These are phyloP conservation scores for Myxozyma neglecta DNA, from an alignment of 805 yeast genomes.

Conservation along the genomic window DNA sequence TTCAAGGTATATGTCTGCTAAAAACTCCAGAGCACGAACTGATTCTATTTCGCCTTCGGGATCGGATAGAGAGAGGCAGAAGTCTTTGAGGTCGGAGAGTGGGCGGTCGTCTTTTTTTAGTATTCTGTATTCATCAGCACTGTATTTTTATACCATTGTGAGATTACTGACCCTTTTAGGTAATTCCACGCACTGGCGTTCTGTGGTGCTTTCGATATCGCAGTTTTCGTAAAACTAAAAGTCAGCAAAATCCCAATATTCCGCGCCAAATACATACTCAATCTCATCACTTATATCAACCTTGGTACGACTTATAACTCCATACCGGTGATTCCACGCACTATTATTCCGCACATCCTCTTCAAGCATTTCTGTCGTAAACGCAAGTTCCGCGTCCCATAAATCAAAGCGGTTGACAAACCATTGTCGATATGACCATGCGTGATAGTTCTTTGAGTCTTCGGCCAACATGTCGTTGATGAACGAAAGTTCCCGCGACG, in stretches of 20 bases:
- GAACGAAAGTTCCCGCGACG: slow-evolving; percentile 63
- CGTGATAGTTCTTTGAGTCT: slow-evolving; percentile 91
- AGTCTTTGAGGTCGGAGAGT: slow-evolving; percentile 46
- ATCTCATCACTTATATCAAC: slow-evolving; percentile 48
- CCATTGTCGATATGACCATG: slow-evolving; percentile 94
- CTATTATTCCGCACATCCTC: slow-evolving; percentile 83
- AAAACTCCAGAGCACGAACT: slow-evolving; percentile 62
- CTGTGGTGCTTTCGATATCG: slow-evolving; percentile 66
- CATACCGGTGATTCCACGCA: slow-evolving; percentile 88
- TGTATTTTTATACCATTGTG: no score
- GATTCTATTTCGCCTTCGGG: slow-evolving; percentile 42
- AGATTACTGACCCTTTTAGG: slow-evolving; percentile 49
- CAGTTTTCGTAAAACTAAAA: slow-evolving; percentile 40
- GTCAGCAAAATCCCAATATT: background rate
- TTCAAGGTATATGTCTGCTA: slow-evolving; percentile 52
- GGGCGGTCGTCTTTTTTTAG: slow-evolving; percentile 26
- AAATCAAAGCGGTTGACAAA: slow-evolving; percentile 57
- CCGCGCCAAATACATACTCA: slow-evolving; percentile 38
- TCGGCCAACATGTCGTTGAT: slow-evolving; percentile 66
- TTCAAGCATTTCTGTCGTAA: slow-evolving; percentile 50
- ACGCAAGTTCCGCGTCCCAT: slow-evolving; percentile 54
- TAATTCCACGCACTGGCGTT: slow-evolving; percentile 89
- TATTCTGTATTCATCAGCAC: background rate
- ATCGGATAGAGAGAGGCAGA: slow-evolving; percentile 48
- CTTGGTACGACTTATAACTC: slow-evolving; percentile 43